Percentiles rank a stretch among this genome's conserved stretches.
phyloP scores from a whole-genome alignment of 2,329 filamentous ascomycete species.

The Cryoendolithus antarcticus region DNA sequence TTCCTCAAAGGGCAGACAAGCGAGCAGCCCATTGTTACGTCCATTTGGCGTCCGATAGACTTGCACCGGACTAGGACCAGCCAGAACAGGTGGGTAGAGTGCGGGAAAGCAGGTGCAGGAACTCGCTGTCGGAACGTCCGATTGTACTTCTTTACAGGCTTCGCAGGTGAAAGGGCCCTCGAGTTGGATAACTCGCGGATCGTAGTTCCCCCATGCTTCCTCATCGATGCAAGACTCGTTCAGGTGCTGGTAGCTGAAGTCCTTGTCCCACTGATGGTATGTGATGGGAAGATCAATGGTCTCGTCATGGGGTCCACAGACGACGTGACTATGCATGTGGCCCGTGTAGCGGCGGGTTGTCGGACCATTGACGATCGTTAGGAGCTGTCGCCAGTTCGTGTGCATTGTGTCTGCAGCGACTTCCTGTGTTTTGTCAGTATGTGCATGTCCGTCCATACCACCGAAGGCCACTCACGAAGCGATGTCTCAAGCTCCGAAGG shows the following conservation, averaged over 20 bases:
- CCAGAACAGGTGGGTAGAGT: constrained; percentile 36
- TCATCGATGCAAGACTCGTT: constrained; percentile 40
- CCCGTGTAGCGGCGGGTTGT: constrained; percentile 31
- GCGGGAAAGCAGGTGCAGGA: constrained; percentile 42
- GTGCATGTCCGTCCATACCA: too few relatives aligned
- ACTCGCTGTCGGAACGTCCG: constrained; percentile 37
- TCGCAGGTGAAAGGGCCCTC: constrained; percentile 26
- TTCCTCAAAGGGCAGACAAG: constrained; percentile 37
- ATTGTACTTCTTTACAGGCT: constrained; percentile 37
- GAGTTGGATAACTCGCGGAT: constrained; percentile 34
- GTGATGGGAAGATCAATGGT: constrained; percentile 34
- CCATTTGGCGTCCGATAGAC: constrained; percentile 41
- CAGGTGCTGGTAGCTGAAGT: constrained; percentile 37
- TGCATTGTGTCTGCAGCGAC: constrained; percentile 21
- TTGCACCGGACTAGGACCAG: constrained; percentile 35
- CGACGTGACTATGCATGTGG: constrained; percentile 42
- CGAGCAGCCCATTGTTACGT: constrained; percentile 42
- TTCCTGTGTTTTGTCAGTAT: constrained; percentile 6
- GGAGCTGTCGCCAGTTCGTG: constrained; percentile 36
- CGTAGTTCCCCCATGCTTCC: constrained; percentile 36
- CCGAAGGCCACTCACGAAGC: constrained; percentile 32
- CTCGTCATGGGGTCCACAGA: constrained; percentile 29
- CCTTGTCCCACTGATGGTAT: constrained; percentile 35
- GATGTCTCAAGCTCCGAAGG: constrained; percentile 32
- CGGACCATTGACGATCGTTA: constrained; percentile 34